Evolutionary conservation across 1,139 yeast genomes (phyloP).

Genomic region (Meyerozyma elateridarum): DNA sequence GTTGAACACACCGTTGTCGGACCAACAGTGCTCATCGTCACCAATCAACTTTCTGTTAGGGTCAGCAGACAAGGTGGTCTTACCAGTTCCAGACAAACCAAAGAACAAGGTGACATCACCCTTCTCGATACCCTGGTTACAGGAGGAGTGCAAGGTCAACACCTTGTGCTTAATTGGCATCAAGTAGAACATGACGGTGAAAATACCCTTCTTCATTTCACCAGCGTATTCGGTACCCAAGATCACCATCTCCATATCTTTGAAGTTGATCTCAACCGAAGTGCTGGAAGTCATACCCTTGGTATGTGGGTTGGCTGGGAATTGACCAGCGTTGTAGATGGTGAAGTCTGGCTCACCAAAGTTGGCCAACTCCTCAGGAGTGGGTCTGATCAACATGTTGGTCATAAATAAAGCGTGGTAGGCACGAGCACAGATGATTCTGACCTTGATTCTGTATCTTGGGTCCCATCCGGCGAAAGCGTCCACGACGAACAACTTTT

Average conservation of each 20-base stretch:
- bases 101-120: conserved; percentile 91
- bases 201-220: conserved; percentile 99
- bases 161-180: conserved; percentile 95
- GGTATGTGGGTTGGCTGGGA: conserved; percentile 96
- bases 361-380: conserved; percentile 78
- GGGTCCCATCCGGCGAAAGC: conserved; percentile 99
- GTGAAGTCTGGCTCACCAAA: conserved; percentile 99
- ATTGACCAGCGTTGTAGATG: conserved; percentile 97
- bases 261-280: conserved; percentile 93
- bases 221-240: conserved; percentile 99
- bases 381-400: conserved; percentile 95
- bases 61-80: conserved; percentile 95
- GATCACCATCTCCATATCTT: conserved; percentile 98
- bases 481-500: conserved; percentile 89
- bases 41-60: conserved; percentile 93
- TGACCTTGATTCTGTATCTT: conserved; percentile 91
- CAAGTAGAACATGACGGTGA: conserved; percentile 97
- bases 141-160: conserved; percentile 91
- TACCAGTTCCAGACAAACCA: conserved; percentile 97
- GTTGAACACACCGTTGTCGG: conserved; percentile 96
- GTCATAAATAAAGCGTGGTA: conserved; percentile 98
- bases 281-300: conserved; percentile 97
- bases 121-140: conserved; percentile 76
- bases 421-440: conserved; percentile 97
- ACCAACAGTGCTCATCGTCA: conserved; percentile 99